Conservation (phyloP, 2,329 filamentous ascomycete species). For the Trichoderma brevicompactum region DNA sequence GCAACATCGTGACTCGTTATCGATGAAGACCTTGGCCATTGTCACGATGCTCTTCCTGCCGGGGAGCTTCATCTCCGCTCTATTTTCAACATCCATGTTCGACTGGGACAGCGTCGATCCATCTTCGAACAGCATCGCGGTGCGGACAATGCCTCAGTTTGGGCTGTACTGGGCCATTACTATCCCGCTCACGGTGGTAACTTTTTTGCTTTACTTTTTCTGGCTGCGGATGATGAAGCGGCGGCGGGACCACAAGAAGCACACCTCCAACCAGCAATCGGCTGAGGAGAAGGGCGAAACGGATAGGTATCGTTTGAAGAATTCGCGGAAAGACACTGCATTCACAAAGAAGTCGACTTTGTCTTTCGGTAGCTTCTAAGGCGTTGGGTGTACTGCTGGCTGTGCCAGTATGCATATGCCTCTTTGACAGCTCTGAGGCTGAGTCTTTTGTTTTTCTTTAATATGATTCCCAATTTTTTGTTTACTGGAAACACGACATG, state of each 20-base stretch:
- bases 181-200: conserved; percentile 44
- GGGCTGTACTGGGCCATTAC: conserved; percentile 48
- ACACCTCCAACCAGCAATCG: conserved; percentile 3
- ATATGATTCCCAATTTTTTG: not conserved
- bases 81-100: conserved; percentile 47
- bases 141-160: conserved; percentile 44
- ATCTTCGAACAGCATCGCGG: conserved; percentile 35
- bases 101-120: conserved; percentile 39
- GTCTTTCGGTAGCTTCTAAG: not conserved
- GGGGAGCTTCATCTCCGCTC: conserved; percentile 48
- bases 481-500: not conserved
- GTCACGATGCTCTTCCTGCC: conserved; percentile 51
- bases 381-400: not conserved
- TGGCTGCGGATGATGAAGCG: conserved; percentile 42
- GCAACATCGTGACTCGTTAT: conserved; percentile 47
- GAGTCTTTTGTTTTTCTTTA: not conserved
- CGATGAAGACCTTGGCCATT: conserved; percentile 50
- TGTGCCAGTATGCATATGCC: not conserved
- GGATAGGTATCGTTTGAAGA: conserved; percentile 10
- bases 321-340: conserved; percentile 18
- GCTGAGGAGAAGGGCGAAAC: conserved; percentile 16
- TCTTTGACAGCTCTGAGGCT: too few species aligned
- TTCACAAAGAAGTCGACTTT: conserved; percentile 4
- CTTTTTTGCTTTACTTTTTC: conserved; percentile 43
- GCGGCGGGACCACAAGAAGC: not conserved